Conservation (phyloP, 345 rosid genomes). For the Eucalyptus cloeziana region DNA sequence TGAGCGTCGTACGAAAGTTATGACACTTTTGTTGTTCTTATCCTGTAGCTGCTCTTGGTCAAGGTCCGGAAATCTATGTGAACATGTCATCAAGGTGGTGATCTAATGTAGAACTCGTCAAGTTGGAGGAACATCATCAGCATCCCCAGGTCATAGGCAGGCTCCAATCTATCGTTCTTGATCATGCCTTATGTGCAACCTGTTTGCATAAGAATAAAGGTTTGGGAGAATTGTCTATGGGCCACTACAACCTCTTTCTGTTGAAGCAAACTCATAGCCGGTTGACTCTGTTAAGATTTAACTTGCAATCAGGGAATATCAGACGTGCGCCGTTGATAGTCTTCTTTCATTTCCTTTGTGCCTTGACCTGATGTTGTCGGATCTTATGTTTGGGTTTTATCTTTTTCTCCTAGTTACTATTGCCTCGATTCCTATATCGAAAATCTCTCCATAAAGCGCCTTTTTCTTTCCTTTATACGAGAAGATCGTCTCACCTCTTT, state of each 20-base stretch:
- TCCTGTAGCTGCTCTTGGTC: constrained; percentile 26
- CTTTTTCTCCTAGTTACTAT: too few species aligned
- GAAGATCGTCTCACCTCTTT: too few species aligned
- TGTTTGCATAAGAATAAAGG: background rate
- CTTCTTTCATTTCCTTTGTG: too few species aligned
- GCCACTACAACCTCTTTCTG: background rate
- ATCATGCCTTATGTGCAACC: background rate
- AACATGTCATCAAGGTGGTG: constrained; percentile 33
- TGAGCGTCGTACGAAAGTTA: fast-evolving
- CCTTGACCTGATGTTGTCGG: too few species aligned
- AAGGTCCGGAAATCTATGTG: constrained; percentile 22
- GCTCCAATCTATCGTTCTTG: background rate
- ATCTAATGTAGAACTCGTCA: constrained; percentile 5
- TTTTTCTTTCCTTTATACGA: too few species aligned
- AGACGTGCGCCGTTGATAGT: background rate
- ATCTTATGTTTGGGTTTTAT: too few species aligned
- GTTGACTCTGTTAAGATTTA: background rate
- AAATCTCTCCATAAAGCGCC: too few species aligned
- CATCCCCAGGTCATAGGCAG: background rate
- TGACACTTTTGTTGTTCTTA: fast-evolving
- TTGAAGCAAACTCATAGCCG: background rate
- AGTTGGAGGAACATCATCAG: background rate
- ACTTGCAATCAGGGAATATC: background rate
- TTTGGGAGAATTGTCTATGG: background rate
- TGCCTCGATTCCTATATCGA: too few species aligned